phyloP scores from a whole-genome alignment of 1,284 basidiomycete genomes.

The Heterobasidion occidentale region DNA sequence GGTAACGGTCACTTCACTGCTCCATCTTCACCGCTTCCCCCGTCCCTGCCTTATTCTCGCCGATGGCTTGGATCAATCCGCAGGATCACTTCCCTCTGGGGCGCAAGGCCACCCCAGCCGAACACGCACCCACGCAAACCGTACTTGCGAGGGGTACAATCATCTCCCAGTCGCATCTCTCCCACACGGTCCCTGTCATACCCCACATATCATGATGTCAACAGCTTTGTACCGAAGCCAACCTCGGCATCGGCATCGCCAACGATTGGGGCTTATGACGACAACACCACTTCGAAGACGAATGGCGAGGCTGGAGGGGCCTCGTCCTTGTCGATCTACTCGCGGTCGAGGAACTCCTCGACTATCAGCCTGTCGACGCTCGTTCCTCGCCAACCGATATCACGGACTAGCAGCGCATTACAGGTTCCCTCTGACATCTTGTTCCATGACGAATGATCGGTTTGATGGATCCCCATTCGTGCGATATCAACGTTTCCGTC shows the following conservation, averaged over 20 bases:
- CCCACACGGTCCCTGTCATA: slow-evolving; percentile 20
- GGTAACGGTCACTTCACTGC: slow-evolving; percentile 2
- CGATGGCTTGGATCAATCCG: slow-evolving; percentile 4
- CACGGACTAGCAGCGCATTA: slow-evolving; percentile 22
- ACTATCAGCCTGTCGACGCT: slow-evolving; percentile 50
- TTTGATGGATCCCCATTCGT: background rate
- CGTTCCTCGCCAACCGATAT: slow-evolving; percentile 33
- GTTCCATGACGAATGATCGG: background rate
- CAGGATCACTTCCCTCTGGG: slow-evolving; percentile 5
- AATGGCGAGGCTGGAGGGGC: slow-evolving; percentile 7
- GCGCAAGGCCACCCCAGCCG: slow-evolving; percentile 5
- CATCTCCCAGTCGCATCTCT: slow-evolving; percentile 19
- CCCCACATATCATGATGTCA: slow-evolving; percentile 13
- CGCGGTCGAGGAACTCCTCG: slow-evolving; percentile 57
- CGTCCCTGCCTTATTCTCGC: slow-evolving; percentile 1
- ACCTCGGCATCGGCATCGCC: slow-evolving; percentile 8
- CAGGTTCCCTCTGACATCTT: slow-evolving; percentile 7
- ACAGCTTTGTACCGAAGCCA: slow-evolving; percentile 2
- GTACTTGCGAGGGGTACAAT: slow-evolving; percentile 15
- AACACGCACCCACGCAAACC: slow-evolving; percentile 1
- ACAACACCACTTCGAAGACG: slow-evolving; percentile 4
- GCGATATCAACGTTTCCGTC: background rate
- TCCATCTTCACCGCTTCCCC: slow-evolving; percentile 2
- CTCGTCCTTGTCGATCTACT: slow-evolving; percentile 15
- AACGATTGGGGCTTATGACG: slow-evolving; percentile 6